Base-by-base conservation (phyloP, 2,329 filamentous ascomycete genomes). In the Trichoderma atrobrunneum region DNA sequence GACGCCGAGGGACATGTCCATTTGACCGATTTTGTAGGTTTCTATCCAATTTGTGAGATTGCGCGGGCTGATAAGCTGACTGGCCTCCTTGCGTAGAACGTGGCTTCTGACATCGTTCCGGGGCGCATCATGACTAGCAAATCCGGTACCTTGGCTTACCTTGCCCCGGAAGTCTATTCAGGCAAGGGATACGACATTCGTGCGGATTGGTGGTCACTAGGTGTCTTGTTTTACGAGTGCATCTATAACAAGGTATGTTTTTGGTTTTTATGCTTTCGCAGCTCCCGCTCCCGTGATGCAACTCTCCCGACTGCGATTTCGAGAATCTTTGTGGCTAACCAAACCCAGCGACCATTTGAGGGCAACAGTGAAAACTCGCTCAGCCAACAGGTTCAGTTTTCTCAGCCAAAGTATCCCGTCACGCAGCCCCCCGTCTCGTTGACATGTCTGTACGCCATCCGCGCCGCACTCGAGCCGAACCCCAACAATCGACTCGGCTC, bases 141-240 rank as follows among this genome's bases (percentile, higher is more conserved):
- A 82, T 99, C 96, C 0, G 96, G 96, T 36, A 99, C 96, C 0
- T 85, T 99, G 72, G 96, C 96, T 69, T 99, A 99, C 79, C 89
- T 99, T 8, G 95, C 95, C 1, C 96, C 96, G 5, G 96, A 99
- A 81, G 96, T 98, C 2, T 99, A 98, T 78, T 88, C 91, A 75
- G 95, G 95, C 63, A 91, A 90, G 74, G 96, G 96, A 51, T 99
- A 99, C 79, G 91, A 93, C 73, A 90, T 91, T 61, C 93, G 96
- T 77, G 95, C 96, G 56, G 96, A 99, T 81, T 99, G 96, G 96
- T 99, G 96, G 96, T 98, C 96, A 7, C 84, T 99, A 26, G 96
- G 96, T 63, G 96, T 99, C 60, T 88, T 97, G n/a, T 98, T 98
- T 81, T 99, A 98, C 82, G 96, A 99, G 82, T 98, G 96, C 87